Conservation (phyloP, 306 rosid species). For the Adenanthera pavonina region DNA sequence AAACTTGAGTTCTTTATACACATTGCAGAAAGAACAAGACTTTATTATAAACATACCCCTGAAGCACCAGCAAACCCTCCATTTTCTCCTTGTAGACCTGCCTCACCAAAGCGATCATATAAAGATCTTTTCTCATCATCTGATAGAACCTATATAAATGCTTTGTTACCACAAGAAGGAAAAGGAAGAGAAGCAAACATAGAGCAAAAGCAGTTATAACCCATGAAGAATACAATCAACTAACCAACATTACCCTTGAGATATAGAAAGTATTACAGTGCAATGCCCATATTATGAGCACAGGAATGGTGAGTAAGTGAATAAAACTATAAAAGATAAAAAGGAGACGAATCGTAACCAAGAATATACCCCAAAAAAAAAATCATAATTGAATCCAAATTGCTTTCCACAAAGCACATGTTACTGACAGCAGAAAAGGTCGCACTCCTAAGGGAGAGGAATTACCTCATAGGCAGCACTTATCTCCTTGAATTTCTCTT, state of each 20-base stretch:
- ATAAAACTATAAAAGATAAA: constrained; percentile 19
- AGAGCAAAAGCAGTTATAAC: constrained; percentile 20
- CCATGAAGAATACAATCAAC: constrained; percentile 31
- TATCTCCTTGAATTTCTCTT: constrained; percentile 94
- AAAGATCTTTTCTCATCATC: constrained; percentile 95
- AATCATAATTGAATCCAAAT: background rate
- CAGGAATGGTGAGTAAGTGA: constrained; percentile 5
- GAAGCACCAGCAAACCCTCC: constrained; percentile 60
- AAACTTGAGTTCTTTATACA: constrained; percentile 15
- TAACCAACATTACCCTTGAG: constrained; percentile 22
- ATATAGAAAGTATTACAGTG: constrained; percentile 25
- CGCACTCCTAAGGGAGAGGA: constrained; percentile 27
- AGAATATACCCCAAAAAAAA: background rate
- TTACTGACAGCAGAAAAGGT: constrained; percentile 3
- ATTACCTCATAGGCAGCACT: constrained; percentile 97
- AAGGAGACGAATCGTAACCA: background rate
- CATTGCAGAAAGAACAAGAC: constrained; percentile 27
- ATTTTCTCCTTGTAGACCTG: constrained; percentile 81
- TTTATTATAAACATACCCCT: constrained; percentile 64
- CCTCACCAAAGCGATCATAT: constrained; percentile 93
- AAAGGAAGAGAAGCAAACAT: constrained; percentile 42
- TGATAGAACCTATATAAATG: constrained; percentile 86
- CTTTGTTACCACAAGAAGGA: constrained; percentile 61
- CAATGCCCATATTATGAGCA: constrained; percentile 26
- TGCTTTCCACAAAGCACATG: background rate